Conservation (phyloP, 306 rosid genomes). For the Ceratonia siliqua region DNA sequence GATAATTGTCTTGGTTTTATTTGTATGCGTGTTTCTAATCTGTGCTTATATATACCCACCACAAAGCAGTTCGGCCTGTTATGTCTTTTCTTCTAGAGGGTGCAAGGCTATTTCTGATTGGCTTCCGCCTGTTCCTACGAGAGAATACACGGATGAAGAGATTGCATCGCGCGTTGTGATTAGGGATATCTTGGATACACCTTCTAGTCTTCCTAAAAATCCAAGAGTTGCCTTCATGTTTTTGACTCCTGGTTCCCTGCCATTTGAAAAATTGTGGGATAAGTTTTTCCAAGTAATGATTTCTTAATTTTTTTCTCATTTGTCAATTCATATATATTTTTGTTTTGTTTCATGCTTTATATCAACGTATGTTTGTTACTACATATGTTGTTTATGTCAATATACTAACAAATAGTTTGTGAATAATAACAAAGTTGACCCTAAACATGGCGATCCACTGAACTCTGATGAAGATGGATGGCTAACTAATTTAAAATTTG, state of each 20-base stretch:
- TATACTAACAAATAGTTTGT: conserved; percentile 13
- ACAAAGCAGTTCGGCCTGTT: conserved; percentile 61
- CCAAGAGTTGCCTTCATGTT: conserved; percentile 94
- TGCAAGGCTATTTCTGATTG: conserved; percentile 62
- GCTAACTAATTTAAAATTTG: background rate
- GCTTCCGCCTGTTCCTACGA: conserved; percentile 82
- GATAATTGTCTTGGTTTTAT: conserved; percentile 75
- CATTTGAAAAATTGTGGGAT: conserved; percentile 95
- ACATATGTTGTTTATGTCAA: background rate
- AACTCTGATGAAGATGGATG: conserved; percentile 20
- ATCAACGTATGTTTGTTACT: background rate
- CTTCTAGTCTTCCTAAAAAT: conserved; percentile 43
- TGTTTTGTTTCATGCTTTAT: background rate
- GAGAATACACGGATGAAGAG: conserved; percentile 77
- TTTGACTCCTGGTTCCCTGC: conserved; percentile 81
- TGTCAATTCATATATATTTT: background rate
- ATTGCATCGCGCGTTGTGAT: conserved; percentile 70
- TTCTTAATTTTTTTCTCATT: conserved; percentile 30
- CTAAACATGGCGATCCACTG: background rate
- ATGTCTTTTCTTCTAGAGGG: conserved; percentile 64
- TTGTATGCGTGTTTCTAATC: conserved; percentile 67
- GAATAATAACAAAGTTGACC: background rate
- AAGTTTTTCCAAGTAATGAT: conserved; percentile 80
- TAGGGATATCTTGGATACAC: conserved; percentile 71
- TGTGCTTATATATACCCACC: conserved; percentile 83